Percentiles rank a stretch among this genome's conserved stretches.
These are phyloP conservation scores for Citrus sp. DNA, from an alignment of 345 rosid genomes.

Conservation along the genomic window DNA sequence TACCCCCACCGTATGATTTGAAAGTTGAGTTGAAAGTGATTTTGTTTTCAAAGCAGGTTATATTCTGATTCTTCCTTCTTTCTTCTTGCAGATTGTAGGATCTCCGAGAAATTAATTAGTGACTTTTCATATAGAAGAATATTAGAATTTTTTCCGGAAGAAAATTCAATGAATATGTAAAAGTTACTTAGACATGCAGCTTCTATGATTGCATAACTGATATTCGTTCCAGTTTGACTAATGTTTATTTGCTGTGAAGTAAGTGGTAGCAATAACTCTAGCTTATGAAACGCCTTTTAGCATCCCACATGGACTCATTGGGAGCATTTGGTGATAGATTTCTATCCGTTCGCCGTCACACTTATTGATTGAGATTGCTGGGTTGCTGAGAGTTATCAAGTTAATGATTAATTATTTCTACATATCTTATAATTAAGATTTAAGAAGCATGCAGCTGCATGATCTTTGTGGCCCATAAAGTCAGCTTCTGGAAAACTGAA, in stretches of 20 bases:
- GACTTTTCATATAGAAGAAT: conserved; percentile 2
- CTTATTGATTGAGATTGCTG: not conserved
- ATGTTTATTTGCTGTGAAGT: not conserved
- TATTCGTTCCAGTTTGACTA: not conserved
- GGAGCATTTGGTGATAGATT: too few species aligned
- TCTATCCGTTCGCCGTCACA: too few species aligned
- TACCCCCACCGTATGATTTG: not conserved
- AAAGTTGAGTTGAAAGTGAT: not conserved
- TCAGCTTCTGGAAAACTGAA: not conserved
- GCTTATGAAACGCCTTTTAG: not conserved
- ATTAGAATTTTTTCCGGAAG: not conserved
- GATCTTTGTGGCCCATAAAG: not conserved
- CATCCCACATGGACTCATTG: not conserved
- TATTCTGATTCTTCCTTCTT: conserved; percentile 14
- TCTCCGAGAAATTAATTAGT: not conserved
- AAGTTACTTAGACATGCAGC: not conserved
- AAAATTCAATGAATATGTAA: not conserved
- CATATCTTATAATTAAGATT: too few species aligned
- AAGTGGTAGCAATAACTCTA: not conserved
- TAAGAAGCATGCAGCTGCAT: not conserved
- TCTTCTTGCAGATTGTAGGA: not conserved
- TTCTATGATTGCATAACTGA: not conserved
- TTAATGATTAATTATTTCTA: not conserved
- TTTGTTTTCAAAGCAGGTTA: not conserved
- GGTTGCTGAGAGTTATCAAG: not conserved